Percentiles rank a stretch among this genome's conserved stretches.
phyloP scores from a whole-genome alignment of 257 asterid species.

The Nicotiana paniculata region DNA sequence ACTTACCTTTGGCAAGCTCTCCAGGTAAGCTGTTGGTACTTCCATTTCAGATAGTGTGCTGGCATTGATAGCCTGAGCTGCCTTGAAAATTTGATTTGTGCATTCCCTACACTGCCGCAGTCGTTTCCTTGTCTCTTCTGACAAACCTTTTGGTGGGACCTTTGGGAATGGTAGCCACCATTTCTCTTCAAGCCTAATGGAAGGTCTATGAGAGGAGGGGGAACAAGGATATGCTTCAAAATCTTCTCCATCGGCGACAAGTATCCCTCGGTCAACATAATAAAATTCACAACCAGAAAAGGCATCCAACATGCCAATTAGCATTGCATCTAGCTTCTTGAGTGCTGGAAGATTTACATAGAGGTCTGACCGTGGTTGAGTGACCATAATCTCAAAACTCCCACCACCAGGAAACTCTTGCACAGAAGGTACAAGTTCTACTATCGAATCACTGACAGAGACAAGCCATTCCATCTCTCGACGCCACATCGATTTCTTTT shows the following conservation, averaged over 20 bases:
- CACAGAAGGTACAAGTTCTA: constrained; percentile 81
- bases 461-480: constrained; percentile 93
- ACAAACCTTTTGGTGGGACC: constrained; percentile 71
- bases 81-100: constrained; percentile 72
- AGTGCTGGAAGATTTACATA: constrained; percentile 81
- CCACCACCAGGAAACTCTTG: constrained; percentile 77
- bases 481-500: constrained; percentile 58
- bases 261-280: constrained; percentile 67
- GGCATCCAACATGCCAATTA: constrained; percentile 68
- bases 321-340: constrained; percentile 68
- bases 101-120: constrained; percentile 75
- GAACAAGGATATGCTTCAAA: constrained; percentile 31
- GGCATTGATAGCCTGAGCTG: constrained; percentile 74
- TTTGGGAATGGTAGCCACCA: constrained; percentile 95
- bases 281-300: constrained; percentile 62
- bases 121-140: constrained; percentile 47
- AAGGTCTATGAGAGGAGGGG: constrained; percentile 47
- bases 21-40: constrained; percentile 67
- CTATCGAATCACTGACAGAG: constrained; percentile 81
- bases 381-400: constrained; percentile 74
- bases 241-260: constrained; percentile 45
- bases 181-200: constrained; percentile 63
- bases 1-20: constrained; percentile 74
- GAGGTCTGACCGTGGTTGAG: constrained; percentile 71
- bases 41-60: constrained; percentile 72